Conservation (phyloP, 805 yeast species). For the Kodamaea restingae region DNA sequence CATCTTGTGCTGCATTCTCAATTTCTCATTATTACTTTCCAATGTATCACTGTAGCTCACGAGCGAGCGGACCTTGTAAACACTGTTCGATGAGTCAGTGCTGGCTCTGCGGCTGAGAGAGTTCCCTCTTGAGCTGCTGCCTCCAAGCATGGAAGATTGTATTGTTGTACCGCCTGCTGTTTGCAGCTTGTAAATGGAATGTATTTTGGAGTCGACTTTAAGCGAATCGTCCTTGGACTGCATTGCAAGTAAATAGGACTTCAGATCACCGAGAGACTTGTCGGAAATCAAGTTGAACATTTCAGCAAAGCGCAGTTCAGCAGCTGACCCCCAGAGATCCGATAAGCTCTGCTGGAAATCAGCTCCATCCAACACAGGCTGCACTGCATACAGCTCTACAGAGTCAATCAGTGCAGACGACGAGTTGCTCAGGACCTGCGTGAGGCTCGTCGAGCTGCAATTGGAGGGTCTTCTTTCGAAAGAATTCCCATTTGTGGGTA, state of each 20-base stretch:
- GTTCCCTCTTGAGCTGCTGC: conserved; percentile 7
- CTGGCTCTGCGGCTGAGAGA: conserved; percentile 9
- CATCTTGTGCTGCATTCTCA: conserved; percentile 10
- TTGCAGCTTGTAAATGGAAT: conserved; percentile 32
- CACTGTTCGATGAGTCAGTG: conserved; percentile 15
- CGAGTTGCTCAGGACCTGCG: conserved; percentile 6
- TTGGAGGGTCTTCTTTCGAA: no score
- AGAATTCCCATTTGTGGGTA: no score
- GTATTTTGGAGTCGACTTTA: conserved; percentile 30
- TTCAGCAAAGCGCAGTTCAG: conserved; percentile 6
- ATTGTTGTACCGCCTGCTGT: conserved; percentile 4
- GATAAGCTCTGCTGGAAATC: conserved; percentile 6
- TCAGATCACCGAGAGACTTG: conserved; percentile 26
- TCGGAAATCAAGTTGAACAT: conserved; percentile 24
- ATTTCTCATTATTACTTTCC: conserved; percentile 16
- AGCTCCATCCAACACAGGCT: conserved; percentile 1
- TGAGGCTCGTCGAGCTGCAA: conserved; percentile 2
- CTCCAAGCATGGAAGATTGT: conserved; percentile 3
- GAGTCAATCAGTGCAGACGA: conserved; percentile 7
- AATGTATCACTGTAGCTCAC: conserved; percentile 33
- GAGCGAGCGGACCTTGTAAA: conserved; percentile 40
- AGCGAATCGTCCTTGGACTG: conserved; percentile 18
- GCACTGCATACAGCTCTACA: conserved; percentile 7
- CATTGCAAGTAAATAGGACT: conserved; percentile 20
- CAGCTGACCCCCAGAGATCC: conserved; percentile 4